Evolutionary conservation across 805 yeast genomes (phyloP).

Genomic region (Schwanniomyces polymorphus): DNA sequence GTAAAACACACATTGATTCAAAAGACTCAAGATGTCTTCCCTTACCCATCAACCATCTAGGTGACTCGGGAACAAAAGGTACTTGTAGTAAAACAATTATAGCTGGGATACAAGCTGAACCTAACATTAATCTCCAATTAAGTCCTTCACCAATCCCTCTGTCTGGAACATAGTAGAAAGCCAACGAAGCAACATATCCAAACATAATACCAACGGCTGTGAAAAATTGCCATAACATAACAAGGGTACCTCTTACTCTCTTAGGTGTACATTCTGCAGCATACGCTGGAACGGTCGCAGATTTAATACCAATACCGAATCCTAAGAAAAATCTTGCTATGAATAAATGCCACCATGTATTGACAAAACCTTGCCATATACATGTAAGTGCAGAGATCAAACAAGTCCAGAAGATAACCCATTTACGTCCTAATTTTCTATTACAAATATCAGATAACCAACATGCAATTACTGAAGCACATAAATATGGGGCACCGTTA

Average conservation of each 20-base stretch:
- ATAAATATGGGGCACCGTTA: slow-evolving; percentile 65
- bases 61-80: slow-evolving; percentile 65
- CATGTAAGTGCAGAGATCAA: slow-evolving; percentile 58
- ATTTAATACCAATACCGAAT: slow-evolving; percentile 65
- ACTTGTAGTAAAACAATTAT: slow-evolving; percentile 51
- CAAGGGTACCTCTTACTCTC: slow-evolving; percentile 60
- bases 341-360: slow-evolving; percentile 60
- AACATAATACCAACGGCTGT: slow-evolving; percentile 75
- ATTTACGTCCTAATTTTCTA: slow-evolving; percentile 55
- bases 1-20: slow-evolving; percentile 45
- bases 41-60: slow-evolving; percentile 65
- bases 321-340: slow-evolving; percentile 59
- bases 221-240: slow-evolving; percentile 73
- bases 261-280: slow-evolving; percentile 65
- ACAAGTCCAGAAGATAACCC: slow-evolving; percentile 62
- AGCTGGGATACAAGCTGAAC: slow-evolving; percentile 59
- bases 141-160: slow-evolving; percentile 45
- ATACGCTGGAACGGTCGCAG: slow-evolving; percentile 68
- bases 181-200: slow-evolving; percentile 61
- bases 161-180: slow-evolving; percentile 54
- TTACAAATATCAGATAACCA: slow-evolving; percentile 61
- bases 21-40: slow-evolving; percentile 50
- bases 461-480: slow-evolving; percentile 57
- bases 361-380: slow-evolving; percentile 67
- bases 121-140: slow-evolving; percentile 68